Evolutionary conservation across 2,329 filamentous ascomycete species (phyloP).

Genomic region (Xylariaceae sp.): DNA sequence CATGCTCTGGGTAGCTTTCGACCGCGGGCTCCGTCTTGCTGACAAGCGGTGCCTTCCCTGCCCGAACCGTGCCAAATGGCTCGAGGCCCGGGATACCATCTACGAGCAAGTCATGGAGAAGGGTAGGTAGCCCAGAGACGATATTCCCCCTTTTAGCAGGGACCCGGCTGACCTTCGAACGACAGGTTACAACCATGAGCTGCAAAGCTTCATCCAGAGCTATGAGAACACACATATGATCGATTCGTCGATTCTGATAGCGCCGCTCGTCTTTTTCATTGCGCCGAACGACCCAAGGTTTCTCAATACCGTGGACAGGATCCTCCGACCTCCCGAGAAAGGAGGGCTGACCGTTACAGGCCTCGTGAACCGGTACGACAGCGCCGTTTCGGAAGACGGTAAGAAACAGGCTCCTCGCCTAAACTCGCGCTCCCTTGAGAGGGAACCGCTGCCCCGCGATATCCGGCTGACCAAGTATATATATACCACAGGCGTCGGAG

Average conservation of each 20-base stretch:
- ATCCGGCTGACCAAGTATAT: constrained; percentile 2
- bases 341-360: constrained; percentile 71
- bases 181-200: constrained; percentile 61
- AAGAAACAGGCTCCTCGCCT: too few species aligned
- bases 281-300: constrained; percentile 73
- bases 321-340: constrained; percentile 66
- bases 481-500: constrained; percentile 56
- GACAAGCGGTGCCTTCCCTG: constrained; percentile 74
- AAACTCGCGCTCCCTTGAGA: too few species aligned
- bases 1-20: constrained; percentile 78
- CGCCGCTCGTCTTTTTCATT: constrained; percentile 75
- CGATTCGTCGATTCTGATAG: constrained; percentile 70
- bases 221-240: constrained; percentile 66
- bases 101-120: constrained; percentile 76
- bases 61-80: constrained; percentile 62
- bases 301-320: constrained; percentile 64
- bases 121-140: constrained; percentile 31
- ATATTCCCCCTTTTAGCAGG: not conserved
- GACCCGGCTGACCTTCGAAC: not conserved
- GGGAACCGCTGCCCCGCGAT: too few species aligned
- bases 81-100: constrained; percentile 58
- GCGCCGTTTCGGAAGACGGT: constrained; percentile 64
- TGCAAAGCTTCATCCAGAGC: constrained; percentile 68
- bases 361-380: constrained; percentile 71
- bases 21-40: constrained; percentile 65